phyloP scores from a whole-genome alignment of 2,329 filamentous ascomycete genomes.

The Paecilomyces sp. region DNA sequence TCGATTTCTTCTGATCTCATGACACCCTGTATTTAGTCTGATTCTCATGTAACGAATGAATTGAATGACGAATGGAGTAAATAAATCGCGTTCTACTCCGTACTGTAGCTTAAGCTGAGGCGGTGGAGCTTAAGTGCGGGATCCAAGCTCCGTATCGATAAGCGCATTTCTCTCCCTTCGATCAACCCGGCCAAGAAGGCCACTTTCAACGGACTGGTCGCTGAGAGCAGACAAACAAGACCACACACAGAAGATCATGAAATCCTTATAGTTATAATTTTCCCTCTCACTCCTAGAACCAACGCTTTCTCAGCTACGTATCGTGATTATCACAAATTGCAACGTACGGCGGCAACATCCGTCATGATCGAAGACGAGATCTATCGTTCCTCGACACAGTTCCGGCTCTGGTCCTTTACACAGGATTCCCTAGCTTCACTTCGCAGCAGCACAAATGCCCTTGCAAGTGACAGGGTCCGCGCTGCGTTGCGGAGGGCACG shows the following conservation, averaged over 20 bases:
- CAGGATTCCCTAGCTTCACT: slow-evolving; percentile 62
- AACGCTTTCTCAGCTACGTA: too few relatives aligned
- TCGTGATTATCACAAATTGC: background rate
- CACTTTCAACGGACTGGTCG: background rate
- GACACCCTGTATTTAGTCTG: background rate
- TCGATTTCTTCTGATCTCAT: background rate
- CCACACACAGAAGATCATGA: background rate
- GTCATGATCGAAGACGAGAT: slow-evolving; percentile 80
- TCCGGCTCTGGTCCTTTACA: slow-evolving; percentile 86
- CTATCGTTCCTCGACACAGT: slow-evolving; percentile 87
- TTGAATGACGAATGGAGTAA: background rate
- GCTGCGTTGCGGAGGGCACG: slow-evolving; percentile 47
- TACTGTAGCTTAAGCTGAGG: background rate
- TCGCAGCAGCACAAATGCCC: slow-evolving; percentile 69
- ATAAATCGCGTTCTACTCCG: background rate
- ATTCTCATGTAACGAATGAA: background rate
- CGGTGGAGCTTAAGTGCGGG: background rate
- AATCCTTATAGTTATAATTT: background rate
- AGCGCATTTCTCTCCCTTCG: background rate
- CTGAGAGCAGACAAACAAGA: background rate
- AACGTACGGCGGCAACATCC: background rate
- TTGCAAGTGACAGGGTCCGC: slow-evolving; percentile 63
- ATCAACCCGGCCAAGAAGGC: background rate
- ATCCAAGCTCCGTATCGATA: background rate
- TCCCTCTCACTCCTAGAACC: background rate